These are phyloP conservation scores for Tetrapisispora phaffii DNA, from an alignment of 805 yeast genomes.

Conservation along the genomic window DNA sequence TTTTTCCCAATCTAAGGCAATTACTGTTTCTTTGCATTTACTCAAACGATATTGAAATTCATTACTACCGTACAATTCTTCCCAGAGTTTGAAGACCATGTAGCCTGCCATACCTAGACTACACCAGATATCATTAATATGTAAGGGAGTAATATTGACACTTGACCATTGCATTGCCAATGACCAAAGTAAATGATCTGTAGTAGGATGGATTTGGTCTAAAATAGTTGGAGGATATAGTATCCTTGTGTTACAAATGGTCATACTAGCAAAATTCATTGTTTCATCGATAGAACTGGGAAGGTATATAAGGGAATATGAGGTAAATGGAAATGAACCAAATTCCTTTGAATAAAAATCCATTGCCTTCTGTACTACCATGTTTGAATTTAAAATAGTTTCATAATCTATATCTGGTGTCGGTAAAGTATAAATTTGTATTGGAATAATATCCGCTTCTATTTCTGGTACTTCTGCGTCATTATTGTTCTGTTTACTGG, in stretches of 20 bases:
- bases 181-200: constrained; percentile 58
- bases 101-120: constrained; percentile 74
- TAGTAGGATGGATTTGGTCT: constrained; percentile 66
- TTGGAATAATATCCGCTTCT: constrained; percentile 37
- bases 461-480: constrained; percentile 27
- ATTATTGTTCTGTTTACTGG: constrained; percentile 24
- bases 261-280: constrained; percentile 50
- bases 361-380: constrained; percentile 66
- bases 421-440: constrained; percentile 55
- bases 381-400: constrained; percentile 60
- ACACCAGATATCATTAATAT: constrained; percentile 79
- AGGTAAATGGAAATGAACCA: constrained; percentile 86
- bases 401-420: constrained; percentile 35
- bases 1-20: constrained; percentile 65
- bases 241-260: constrained; percentile 52
- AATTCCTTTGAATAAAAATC: constrained; percentile 79
- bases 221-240: constrained; percentile 65
- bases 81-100: constrained; percentile 68
- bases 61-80: constrained; percentile 69
- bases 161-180: constrained; percentile 91
- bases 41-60: constrained; percentile 69
- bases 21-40: constrained; percentile 51
- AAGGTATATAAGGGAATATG: constrained; percentile 70
- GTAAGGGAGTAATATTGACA: constrained; percentile 73
- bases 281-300: constrained; percentile 41